Percentiles rank a stretch among this genome's conserved stretches.
phyloP scores from a whole-genome alignment of 2,329 filamentous ascomycete genomes.

The Lecanicillium sp. region DNA sequence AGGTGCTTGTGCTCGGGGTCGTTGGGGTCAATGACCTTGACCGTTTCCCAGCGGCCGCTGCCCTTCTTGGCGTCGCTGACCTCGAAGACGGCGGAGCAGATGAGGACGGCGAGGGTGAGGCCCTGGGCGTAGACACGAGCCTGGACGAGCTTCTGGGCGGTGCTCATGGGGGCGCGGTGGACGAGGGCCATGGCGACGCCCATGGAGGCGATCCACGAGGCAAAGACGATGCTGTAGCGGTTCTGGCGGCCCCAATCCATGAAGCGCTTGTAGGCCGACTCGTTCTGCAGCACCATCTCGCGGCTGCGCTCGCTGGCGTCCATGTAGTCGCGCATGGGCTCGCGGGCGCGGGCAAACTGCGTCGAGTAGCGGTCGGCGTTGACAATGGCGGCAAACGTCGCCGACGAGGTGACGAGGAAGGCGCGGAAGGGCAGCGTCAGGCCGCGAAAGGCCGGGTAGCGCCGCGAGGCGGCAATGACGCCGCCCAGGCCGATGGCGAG shows the following conservation, averaged over 20 bases:
- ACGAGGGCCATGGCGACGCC: constrained; percentile 66
- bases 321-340: constrained; percentile 60
- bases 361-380: constrained; percentile 65
- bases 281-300: constrained; percentile 45
- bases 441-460: constrained; percentile 69
- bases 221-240: constrained; percentile 80
- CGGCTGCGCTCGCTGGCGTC: constrained; percentile 52
- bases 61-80: constrained; percentile 67
- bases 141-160: constrained; percentile 84
- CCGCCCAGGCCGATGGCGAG: constrained; percentile 58
- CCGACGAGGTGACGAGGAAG: constrained; percentile 77
- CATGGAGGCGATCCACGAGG: constrained; percentile 77
- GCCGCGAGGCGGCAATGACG: constrained; percentile 58
- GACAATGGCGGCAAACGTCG: constrained; percentile 84
- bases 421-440: constrained; percentile 85
- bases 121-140: constrained; percentile 92
- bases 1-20: constrained; percentile 76
- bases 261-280: constrained; percentile 51
- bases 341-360: constrained; percentile 60
- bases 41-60: constrained; percentile 73
- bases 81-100: constrained; percentile 79
- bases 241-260: constrained; percentile 70
- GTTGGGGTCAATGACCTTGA: constrained; percentile 71
- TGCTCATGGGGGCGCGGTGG: constrained; percentile 65
- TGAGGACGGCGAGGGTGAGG: constrained; percentile 74